Evolutionary conservation across 371 early-diverging fungal species (phyloP), one percentile per base, ranked within the genome.

Genomic region (Rhizopus arrhizus): DNA sequence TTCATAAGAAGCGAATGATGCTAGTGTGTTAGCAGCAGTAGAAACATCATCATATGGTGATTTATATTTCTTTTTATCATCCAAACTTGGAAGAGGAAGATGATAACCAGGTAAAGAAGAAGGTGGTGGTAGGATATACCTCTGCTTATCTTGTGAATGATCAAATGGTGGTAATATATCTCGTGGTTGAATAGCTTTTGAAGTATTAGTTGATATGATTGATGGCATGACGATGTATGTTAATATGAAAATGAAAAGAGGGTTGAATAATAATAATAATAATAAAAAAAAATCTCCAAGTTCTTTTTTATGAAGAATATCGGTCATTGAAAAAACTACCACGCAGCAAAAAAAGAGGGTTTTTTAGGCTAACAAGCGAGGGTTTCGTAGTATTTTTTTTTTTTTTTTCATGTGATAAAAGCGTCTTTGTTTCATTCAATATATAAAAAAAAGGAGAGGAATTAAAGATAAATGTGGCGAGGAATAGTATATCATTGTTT

Each of bases 81-180:
- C n/a, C n/a, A 35, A 22, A 55, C 41, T 15, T 28, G 66, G 58
- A 28, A 67, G 69, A 6, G 43, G 61, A 31, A 56, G 61, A 59
- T 65, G 69, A 48, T 64, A 74, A 3, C 77, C 77, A 49, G 68
- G 68, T 16, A 74, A 58, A 15, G 74, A 68, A 16, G 74, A 70
- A 40, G 75, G 78, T 16, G 78, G 73, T 32, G 78, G 78, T 34
- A 78, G 61, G 41, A 78, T 70, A 41, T 64, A 78, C 32, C 71
- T 52, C 42, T 74, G 78, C 57, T 69, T 50, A 54, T 48, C 42
- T 41, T 56, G 10, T 55, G 60, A 50, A 56, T 53, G 10, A 40
- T 49, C 32, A 31, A 70, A 70, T 49, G 69, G 66, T n/a, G 74
- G 70, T 16, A 70, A 61, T 31, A 56, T 57, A 35, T 52, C 51